Evolutionary conservation across 768 basidiomycete species (phyloP), one percentile per base, ranked within the genome.

Genomic region (Tremella fuciformis): DNA sequence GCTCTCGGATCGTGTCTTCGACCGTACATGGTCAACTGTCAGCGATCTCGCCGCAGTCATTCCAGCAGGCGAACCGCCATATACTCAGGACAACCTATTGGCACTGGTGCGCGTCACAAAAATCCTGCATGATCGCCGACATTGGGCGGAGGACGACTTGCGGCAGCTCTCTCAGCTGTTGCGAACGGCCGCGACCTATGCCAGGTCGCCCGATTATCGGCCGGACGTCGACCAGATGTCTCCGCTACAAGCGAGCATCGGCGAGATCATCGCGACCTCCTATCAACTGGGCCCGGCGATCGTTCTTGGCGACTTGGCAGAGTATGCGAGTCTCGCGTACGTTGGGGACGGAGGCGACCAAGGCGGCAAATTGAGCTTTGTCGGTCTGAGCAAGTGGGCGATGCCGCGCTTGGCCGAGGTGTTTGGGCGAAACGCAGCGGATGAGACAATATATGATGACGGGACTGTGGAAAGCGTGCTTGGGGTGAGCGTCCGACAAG

Each of bases 281-380:
- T 85, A 89, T 52, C 79, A 91, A 16, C 78, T 83, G 2, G 79
- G 83, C 1, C 70, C 81, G 0, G 90, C 89, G 0, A 79, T 90
- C 15, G 78, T 97, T 16, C 83, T 98, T 65, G 80, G 83, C 0
- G 92, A 97, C 74, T 80, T 97, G 3, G 85, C 93, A 0, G 88
- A 91, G 75, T 94, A 86, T 67, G 80, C 84, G 29, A 89, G 88
- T 0, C 81, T 98, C n/a, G 85, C 94, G 0, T 98, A 92, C 79
- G 78, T 89, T 1, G 87, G 87, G 2, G 85, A 86, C 0, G 58
- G 52, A 8, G 48, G 25, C 2, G 55, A 44, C 1, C 64, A 1
- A 37, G 29, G 39, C 16, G 46, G 55, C 16, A 83, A 87, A 4
- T 81, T 96, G 49, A 91, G 91, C 0, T 97, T 91, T 71, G 87